Base-by-base conservation (phyloP, 83 land plant species). In the Picea abies region DNA sequence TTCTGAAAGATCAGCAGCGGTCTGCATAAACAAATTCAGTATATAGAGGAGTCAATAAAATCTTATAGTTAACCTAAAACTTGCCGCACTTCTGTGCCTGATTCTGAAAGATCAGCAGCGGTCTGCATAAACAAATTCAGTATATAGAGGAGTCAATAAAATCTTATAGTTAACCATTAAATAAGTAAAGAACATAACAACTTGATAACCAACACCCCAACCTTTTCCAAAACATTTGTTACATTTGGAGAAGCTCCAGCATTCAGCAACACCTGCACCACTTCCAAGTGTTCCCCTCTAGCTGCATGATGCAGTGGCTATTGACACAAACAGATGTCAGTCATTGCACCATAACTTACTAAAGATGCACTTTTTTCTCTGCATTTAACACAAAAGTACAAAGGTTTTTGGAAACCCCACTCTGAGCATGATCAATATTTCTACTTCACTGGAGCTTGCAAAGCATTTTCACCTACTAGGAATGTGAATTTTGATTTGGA, bases 301-400 rank as follows among this genome's bases (percentile, higher is more conserved):
- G 98, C 93, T 0, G 95, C 96, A 85, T 96, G 93, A 86, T 96
- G 98, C 65, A 96, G 93, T 60, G 96, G 98, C 98, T 96, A 22
- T 47, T n/a, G 78, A 47, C 78, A 75, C 10, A 75, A 75, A 75
- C 49, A 49, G 41, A 47, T 7, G 60, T 47, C 56, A 75, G 26
- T 19, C 56, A 75, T 75, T 47, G 25, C 60, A 75, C 12, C n/a
- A 44, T n/a, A 75, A 11, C 17, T 22, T 5, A 41, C 25, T 75
- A 10, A 39, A 37, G 22, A 44, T n/a, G 62, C 35, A 47, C 49
- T 5, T 41, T 26, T 32, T 25, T 69, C 44, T 66, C 16, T 11
- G 60, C 60, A 56, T 29, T 39, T 16, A 66, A 41, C 58, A 23
- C 49, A 49, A 78, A 14, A 78, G 11, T 25, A 56, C 17, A 19